These are phyloP conservation scores for Filobasidium wieringae DNA, from an alignment of 768 basidiomycete genomes.

Conservation along the genomic window DNA sequence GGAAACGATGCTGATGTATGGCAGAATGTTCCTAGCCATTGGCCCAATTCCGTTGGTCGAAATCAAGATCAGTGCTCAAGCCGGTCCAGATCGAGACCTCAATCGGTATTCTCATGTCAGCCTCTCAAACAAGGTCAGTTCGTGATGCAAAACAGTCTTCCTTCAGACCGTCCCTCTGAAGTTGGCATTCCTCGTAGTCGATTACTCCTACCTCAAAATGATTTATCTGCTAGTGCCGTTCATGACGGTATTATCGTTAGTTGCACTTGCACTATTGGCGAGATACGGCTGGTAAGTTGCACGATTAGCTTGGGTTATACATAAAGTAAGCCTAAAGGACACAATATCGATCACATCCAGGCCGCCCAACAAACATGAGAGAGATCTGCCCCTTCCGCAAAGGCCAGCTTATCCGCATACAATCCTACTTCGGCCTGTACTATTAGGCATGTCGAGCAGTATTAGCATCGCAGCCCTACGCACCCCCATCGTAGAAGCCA, in stretches of 20 bases:
- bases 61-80: conserved; percentile 13
- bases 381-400: conserved; percentile 21
- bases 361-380: conserved; percentile 31
- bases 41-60: conserved; percentile 2
- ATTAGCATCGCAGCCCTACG: conserved; percentile 30
- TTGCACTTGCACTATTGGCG: conserved; percentile 22
- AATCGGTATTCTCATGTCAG: too few relatives aligned
- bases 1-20: conserved; percentile 2
- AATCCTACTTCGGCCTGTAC: conserved; percentile 26
- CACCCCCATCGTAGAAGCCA: conserved; percentile 24
- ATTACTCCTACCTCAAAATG: conserved; percentile 29
- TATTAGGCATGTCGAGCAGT: conserved; percentile 31
- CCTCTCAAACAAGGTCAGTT: conserved; percentile 23
- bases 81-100: too few relatives aligned
- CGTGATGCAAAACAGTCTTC: too few relatives aligned
- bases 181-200: conserved; percentile 18
- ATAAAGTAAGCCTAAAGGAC: neutral
- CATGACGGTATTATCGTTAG: conserved; percentile 22
- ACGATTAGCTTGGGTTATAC: neutral
- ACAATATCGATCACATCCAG: conserved; percentile 9
- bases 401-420: conserved; percentile 28
- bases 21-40: neutral
- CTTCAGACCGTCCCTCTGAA: too few relatives aligned
- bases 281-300: conserved; percentile 31
- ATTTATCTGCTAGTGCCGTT: conserved; percentile 32